These are phyloP conservation scores for Zygotorulaspora florentina DNA, from an alignment of 805 yeast species.

Conservation along the genomic window DNA sequence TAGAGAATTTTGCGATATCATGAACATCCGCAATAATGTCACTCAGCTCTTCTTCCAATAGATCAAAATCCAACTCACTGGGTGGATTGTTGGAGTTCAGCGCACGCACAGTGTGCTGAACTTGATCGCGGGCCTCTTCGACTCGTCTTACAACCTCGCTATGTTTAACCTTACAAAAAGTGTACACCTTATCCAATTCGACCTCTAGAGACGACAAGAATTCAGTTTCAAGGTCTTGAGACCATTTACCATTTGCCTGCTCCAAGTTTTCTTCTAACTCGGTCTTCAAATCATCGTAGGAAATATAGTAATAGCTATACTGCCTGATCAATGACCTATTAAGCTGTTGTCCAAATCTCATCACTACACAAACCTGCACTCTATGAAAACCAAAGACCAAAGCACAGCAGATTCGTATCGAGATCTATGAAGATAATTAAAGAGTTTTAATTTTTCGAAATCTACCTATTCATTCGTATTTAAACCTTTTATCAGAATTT, in stretches of 20 bases:
- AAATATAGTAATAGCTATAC: constrained; percentile 84
- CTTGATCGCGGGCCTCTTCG: constrained; percentile 72
- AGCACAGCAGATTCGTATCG: no score
- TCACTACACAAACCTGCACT: constrained; percentile 30
- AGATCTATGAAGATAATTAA: no score
- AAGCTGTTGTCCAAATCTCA: constrained; percentile 96
- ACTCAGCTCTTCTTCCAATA: constrained; percentile 67
- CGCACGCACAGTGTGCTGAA: constrained; percentile 58
- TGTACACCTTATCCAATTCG: constrained; percentile 89
- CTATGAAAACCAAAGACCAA: neutral
- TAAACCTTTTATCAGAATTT: neutral
- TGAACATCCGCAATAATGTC: constrained; percentile 97
- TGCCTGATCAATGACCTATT: constrained; percentile 85
- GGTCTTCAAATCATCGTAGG: constrained; percentile 86
- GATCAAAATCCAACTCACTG: constrained; percentile 66
- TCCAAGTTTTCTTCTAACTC: constrained; percentile 67
- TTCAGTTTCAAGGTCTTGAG: constrained; percentile 71
- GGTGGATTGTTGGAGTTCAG: constrained; percentile 47
- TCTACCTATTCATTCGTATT: neutral
- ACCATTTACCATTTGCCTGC: constrained; percentile 58
- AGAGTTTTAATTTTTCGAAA: neutral
- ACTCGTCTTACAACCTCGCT: constrained; percentile 83
- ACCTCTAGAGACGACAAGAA: constrained; percentile 71
- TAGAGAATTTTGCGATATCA: constrained; percentile 89
- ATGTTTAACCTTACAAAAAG: constrained; percentile 83